Conservation (phyloP, 768 basidiomycete species). For the Lentinula boryana region DNA sequence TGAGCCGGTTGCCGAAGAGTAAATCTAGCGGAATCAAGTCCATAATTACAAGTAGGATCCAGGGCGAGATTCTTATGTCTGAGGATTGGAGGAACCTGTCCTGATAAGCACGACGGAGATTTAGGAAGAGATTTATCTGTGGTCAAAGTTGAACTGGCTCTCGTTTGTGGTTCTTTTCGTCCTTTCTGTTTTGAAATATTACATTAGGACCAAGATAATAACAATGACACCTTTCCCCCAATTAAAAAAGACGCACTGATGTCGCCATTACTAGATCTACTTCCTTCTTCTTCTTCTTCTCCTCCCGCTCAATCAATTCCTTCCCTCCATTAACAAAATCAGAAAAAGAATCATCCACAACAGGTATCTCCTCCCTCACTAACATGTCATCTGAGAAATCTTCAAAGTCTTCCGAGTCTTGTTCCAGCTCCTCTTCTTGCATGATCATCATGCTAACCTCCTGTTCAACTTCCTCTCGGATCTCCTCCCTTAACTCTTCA, state of each 20-base stretch:
- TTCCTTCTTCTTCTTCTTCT: background rate
- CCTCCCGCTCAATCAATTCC: background rate
- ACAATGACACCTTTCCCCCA: background rate
- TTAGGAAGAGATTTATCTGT: no score
- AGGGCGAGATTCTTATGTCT: no score
- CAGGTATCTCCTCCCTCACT: background rate
- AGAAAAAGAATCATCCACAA: background rate
- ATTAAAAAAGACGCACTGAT: background rate
- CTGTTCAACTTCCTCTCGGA: background rate
- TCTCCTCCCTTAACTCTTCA: background rate
- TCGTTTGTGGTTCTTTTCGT: background rate
- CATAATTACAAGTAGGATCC: no score
- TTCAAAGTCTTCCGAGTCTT: background rate
- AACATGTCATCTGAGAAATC: background rate
- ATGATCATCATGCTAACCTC: background rate
- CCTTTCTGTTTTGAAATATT: background rate
- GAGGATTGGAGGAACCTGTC: no score
- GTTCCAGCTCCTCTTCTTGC: background rate
- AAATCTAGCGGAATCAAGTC: no score
- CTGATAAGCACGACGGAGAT: no score
- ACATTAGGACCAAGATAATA: background rate
- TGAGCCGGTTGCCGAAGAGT: no score
- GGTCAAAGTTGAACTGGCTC: background rate
- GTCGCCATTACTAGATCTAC: background rate
- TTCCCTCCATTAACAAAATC: background rate